phyloP scores from a whole-genome alignment of 495 filamentous ascomycete genomes.

The Sordaria brevicollis region DNA sequence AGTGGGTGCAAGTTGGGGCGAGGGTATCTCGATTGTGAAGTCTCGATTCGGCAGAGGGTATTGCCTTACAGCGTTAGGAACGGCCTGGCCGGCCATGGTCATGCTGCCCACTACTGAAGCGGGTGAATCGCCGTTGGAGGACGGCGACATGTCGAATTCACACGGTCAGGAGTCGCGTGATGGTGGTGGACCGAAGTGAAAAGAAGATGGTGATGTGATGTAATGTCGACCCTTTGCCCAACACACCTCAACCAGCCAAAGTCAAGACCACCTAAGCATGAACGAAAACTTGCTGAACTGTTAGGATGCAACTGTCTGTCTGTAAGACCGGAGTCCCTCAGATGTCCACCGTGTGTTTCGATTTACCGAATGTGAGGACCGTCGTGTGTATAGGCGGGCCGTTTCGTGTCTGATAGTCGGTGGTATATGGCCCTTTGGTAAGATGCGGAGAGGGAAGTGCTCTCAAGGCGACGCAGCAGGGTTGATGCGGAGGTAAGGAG shows the following conservation, averaged over 20 bases:
- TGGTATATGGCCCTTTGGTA: background rate
- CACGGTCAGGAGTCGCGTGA: background rate
- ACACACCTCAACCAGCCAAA: background rate
- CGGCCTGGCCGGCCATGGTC: conserved; percentile 16
- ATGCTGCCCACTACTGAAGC: conserved; percentile 30
- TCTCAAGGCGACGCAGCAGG: background rate
- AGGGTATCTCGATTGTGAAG: conserved; percentile 38
- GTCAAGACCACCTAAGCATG: background rate
- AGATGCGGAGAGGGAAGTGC: background rate
- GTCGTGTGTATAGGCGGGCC: background rate
- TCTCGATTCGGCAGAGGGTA: conserved; percentile 36
- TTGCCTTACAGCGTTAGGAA: conserved; percentile 26
- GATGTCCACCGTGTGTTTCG: background rate
- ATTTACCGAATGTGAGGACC: background rate
- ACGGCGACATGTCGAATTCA: conserved; percentile 33
- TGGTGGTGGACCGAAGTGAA: background rate
- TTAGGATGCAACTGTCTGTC: background rate
- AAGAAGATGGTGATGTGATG: background rate
- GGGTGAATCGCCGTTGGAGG: conserved; percentile 41
- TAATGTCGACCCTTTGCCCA: background rate
- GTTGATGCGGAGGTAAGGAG: background rate
- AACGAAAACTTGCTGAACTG: background rate
- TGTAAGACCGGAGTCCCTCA: background rate
- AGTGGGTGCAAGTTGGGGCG: conserved; percentile 28
- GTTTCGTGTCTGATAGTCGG: background rate